Percentiles rank a stretch among this genome's conserved stretches.
Evolutionary conservation across 2,329 filamentous ascomycete species (phyloP).

Genomic region (Alternaria alternata): DNA sequence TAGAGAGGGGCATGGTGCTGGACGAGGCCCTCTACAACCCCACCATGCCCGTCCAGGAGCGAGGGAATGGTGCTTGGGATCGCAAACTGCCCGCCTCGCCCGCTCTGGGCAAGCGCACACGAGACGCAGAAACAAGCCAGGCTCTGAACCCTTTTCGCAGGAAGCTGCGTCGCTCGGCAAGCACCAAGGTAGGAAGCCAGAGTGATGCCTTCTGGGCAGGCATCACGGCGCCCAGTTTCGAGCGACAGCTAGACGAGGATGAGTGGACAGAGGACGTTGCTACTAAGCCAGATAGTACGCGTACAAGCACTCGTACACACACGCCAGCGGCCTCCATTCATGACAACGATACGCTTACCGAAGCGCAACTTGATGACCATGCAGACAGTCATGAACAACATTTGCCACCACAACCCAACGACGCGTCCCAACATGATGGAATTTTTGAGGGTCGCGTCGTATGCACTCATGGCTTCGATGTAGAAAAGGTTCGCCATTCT

Average conservation of each 20-base stretch:
- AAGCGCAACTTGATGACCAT: constrained; percentile 29
- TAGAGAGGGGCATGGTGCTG: constrained; percentile 87
- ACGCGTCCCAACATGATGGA: constrained; percentile 53
- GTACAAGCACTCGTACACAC: constrained; percentile 21
- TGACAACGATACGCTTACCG: constrained; percentile 18
- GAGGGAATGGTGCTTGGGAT: constrained; percentile 81
- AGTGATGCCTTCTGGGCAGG: constrained; percentile 89
- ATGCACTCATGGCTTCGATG: constrained; percentile 54
- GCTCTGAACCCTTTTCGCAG: constrained; percentile 63
- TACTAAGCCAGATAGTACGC: constrained; percentile 31
- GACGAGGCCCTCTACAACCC: constrained; percentile 89
- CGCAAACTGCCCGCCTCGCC: constrained; percentile 49
- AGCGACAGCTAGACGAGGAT: constrained; percentile 36
- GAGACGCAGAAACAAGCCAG: constrained; percentile 39
- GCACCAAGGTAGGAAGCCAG: constrained; percentile 81
- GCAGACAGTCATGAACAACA: constrained; percentile 13
- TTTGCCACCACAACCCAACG: constrained; percentile 22
- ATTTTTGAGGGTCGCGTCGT: constrained; percentile 56
- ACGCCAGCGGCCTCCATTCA: constrained; percentile 13
- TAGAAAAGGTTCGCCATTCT: constrained; percentile 48
- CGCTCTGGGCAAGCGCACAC: constrained; percentile 50
- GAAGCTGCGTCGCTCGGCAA: constrained; percentile 88
- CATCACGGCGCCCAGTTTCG: constrained; percentile 66
- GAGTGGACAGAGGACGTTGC: constrained; percentile 46
- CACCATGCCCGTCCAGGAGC: constrained; percentile 70